Evolutionary conservation across 805 yeast genomes (phyloP).

Genomic region (Helenozyma rhizophorensis): DNA sequence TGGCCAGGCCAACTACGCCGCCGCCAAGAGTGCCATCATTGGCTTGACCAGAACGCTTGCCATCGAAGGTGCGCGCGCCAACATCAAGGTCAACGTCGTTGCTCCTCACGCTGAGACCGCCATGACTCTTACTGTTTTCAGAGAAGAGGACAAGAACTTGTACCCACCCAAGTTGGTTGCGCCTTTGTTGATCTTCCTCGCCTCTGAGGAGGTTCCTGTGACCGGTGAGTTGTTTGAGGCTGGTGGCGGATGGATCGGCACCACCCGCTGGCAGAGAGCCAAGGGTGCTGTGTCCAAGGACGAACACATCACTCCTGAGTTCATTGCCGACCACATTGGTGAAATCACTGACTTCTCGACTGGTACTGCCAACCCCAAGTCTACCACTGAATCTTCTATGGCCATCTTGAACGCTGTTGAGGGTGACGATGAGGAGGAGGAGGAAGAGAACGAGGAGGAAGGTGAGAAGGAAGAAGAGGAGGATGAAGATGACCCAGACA

Average conservation of each 20-base stretch:
- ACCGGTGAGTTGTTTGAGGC: slow-evolving; percentile 85
- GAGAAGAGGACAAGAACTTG: slow-evolving; percentile 72
- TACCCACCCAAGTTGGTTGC: slow-evolving; percentile 88
- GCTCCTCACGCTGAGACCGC: slow-evolving; percentile 99
- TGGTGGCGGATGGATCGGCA: slow-evolving; percentile 96
- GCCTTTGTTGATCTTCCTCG: slow-evolving; percentile 76
- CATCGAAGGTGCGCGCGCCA: slow-evolving; percentile 78
- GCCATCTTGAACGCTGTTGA: slow-evolving; percentile 66
- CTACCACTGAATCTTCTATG: slow-evolving; percentile 75
- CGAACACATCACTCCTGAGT: slow-evolving; percentile 57
- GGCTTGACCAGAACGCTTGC: slow-evolving; percentile 86
- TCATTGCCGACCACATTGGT: slow-evolving; percentile 61
- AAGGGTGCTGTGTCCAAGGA: slow-evolving; percentile 71
- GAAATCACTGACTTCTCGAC: slow-evolving; percentile 59
- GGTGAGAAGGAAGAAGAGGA: slow-evolving; percentile 38
- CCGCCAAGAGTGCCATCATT: slow-evolving; percentile 86
- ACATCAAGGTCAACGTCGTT: slow-evolving; percentile 73
- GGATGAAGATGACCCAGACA: slow-evolving; percentile 29
- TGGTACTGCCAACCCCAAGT: slow-evolving; percentile 51
- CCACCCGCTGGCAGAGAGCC: slow-evolving; percentile 92
- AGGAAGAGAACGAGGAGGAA: slow-evolving; percentile 25
- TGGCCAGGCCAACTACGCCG: slow-evolving; percentile 94
- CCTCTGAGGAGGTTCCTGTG: slow-evolving; percentile 67
- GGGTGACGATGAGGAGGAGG: slow-evolving; percentile 39
- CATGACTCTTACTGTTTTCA: slow-evolving; percentile 88